Evolutionary conservation across 1,139 yeast genomes (phyloP), one percentile per base, ranked within the genome.

Genomic region (Arxiozyma telluris): DNA sequence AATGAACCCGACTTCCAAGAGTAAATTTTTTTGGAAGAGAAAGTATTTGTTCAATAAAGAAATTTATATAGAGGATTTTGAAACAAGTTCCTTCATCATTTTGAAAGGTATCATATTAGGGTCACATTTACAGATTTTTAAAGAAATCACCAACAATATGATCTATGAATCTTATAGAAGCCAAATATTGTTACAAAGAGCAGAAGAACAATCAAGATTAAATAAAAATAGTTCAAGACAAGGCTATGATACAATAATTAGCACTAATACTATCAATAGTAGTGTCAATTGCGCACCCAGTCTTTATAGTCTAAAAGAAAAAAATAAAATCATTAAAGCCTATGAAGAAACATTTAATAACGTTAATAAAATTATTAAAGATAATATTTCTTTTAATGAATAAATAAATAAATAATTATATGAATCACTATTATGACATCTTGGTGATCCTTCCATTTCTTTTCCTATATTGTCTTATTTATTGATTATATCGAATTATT

Each of bases 111-210:
- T 84, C 7, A 70, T 85, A 57, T 75, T 85, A 59, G 87, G 87
- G 46, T 84, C 91, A n/a, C 91, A 85, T 68, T 74, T 85, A 64
- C 86, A 84, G 67, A 91, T 85, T 60, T 78, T 85, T 62, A 84
- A 84, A 68, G 89, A 84, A 60, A 71, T 79, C 50, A 84, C 91
- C 7, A 88, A 83, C 63, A 81, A 81, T 55, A 73, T 76, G 54
- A 75, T 84, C 57, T 85, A 85, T 69, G 91, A 85, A 68, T 76
- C 78, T 61, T 85, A 83, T 68, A 80, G 93, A 74, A 83, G 88
- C n/a, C 82, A 80, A 61, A 54, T 42, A 42, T 38, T 59, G 45
- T 38, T 56, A 21, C 53, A 54, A 45, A 23, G 45, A 8, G 38
- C 44, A 41, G 44, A 38, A 17, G 51, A 47, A 21, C 44, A 42